Evolutionary conservation across 2,329 filamentous ascomycete genomes (phyloP).

Genomic region (Eutypa lata): DNA sequence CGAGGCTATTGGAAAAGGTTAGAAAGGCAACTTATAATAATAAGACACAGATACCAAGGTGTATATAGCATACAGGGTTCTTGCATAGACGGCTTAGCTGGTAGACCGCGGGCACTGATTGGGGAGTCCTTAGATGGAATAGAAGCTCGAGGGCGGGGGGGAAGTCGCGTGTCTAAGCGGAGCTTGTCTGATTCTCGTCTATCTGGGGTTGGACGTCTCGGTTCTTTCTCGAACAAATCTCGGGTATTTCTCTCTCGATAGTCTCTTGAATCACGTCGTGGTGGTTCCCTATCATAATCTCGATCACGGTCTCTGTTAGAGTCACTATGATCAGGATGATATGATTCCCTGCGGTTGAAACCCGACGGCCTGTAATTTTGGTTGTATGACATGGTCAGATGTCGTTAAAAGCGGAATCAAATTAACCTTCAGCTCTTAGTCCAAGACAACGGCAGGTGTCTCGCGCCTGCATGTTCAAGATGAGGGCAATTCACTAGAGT

Average conservation of each 20-base stretch:
- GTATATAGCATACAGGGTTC: no score
- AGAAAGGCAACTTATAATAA: no score
- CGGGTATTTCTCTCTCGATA: slow-evolving; percentile 3
- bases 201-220: neutral
- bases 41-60: no score
- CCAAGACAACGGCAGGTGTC: neutral
- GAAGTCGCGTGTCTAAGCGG: neutral
- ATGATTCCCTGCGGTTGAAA: neutral
- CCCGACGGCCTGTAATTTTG: no score
- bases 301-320: slow-evolving; percentile 8
- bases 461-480: neutral
- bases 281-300: slow-evolving; percentile 17
- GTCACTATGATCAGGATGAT: slow-evolving; percentile 7
- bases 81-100: neutral
- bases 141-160: neutral
- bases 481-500: neutral
- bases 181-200: neutral
- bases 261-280: slow-evolving; percentile 2
- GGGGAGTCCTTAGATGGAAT: neutral
- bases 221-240: slow-evolving; percentile 1
- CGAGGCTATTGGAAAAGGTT: no score
- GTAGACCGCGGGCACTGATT: neutral
- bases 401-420: no score
- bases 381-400: no score
- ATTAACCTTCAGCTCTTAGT: neutral